A percentile compares a stretch with the other conserved stretches of the same genome.
phyloP scores from a whole-genome alignment of 768 basidiomycete genomes.

The Russula compacta region DNA sequence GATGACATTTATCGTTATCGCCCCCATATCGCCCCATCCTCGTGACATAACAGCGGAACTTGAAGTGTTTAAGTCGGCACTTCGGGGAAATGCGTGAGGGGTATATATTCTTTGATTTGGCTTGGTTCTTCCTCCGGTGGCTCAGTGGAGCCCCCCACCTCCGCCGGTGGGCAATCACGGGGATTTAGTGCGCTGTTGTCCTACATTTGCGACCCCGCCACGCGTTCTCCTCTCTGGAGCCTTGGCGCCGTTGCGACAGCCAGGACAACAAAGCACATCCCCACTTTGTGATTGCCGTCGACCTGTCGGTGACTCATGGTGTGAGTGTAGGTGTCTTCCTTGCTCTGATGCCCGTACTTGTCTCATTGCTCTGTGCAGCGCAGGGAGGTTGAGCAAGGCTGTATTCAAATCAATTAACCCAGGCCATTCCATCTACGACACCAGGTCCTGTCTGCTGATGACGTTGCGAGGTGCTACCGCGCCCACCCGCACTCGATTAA shows the following conservation, averaged over 20 bases:
- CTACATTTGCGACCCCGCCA: background rate
- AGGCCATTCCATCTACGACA: conserved; percentile 1
- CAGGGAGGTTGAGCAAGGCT: conserved; percentile 12
- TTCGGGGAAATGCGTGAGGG: background rate
- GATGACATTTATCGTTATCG: background rate
- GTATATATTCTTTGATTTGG: background rate
- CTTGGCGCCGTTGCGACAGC: background rate
- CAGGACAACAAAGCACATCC: too few species aligned
- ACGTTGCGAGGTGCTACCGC: background rate
- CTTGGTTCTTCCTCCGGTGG: background rate
- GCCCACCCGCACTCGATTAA: background rate
- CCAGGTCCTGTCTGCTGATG: background rate
- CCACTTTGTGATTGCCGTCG: background rate
- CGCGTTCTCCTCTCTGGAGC: too few species aligned
- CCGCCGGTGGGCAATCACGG: background rate
- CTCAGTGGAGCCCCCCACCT: background rate
- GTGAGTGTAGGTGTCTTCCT: conserved; percentile 2
- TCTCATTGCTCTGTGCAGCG: background rate
- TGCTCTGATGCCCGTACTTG: background rate
- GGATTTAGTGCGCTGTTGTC: too few species aligned
- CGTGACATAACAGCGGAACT: background rate
- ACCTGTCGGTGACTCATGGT: conserved; percentile 10
- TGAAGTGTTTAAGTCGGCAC: conserved; percentile 7
- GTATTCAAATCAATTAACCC: conserved; percentile 13
- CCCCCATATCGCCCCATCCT: too few species aligned